Evolutionary conservation across 2,329 filamentous ascomycete genomes (phyloP), one percentile per base, ranked within the genome.

Genomic region (Albophoma yamanashiensis): DNA sequence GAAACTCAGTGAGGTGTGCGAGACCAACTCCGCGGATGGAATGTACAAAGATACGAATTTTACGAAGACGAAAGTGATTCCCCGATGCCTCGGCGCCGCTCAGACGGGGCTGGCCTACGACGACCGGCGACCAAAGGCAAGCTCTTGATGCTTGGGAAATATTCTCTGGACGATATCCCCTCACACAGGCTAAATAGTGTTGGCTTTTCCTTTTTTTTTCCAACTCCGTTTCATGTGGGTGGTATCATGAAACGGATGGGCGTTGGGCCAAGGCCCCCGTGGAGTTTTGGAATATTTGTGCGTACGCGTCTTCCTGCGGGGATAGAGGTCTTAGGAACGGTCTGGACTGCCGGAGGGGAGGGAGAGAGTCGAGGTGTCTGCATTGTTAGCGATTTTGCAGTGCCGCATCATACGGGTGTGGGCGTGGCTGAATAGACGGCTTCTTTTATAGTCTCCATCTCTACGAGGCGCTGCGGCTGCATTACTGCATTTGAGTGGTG

Each of bases 1-100:
- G 40, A 40, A 31, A 14, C 25, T 43, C 55, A 39, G 59, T 42
- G 58, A 40, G 39, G 52, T 50, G 58, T 25, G 47, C 25, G 55
- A 22, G 22, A 38, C 11, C 17, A n/a, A 22, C 9, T 39, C 34
- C 17, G 39, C 39, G 17, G 38, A 20, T 34, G 45, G 50, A 55
- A 56, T 70, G 68, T 72, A 73, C 61, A 73, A 71, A 71, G 71
- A 72, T 62, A 73, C 66, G 71, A 73, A 67, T 70, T 73, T 73
- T 42, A 60, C 43, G 64, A 61, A 31, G 59, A 62, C 53, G 57
- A 60, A 58, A 62, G 57, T 39, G 55, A 57, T 57, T 56, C 59
- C 52, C 61, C 50, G 56, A 50, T 25, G 38, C 47, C 55, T 60
- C 43, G 61, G 59, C 45, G 38, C 57, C 43, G 47, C 42, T 57